Percentiles rank a stretch among this genome's conserved stretches.
Evolutionary conservation across 2,329 filamentous ascomycete genomes (phyloP).

Genomic region (Fusarium xyrophilum): DNA sequence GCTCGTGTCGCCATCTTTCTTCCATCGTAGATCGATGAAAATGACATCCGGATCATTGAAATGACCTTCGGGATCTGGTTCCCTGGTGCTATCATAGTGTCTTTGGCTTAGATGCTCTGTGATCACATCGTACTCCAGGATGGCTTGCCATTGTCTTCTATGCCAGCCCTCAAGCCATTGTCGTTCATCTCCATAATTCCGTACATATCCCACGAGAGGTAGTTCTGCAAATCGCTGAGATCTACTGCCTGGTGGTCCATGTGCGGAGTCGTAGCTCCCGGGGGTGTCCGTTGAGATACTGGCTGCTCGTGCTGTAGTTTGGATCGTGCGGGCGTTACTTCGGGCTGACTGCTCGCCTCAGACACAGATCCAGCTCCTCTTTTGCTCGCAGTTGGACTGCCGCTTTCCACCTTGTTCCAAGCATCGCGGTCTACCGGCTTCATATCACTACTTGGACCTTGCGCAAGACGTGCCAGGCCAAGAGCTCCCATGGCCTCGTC

Average conservation of each 20-base stretch:
- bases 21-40: not conserved
- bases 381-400: conserved; percentile 23
- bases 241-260: conserved; percentile 49
- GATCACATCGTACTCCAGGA: conserved; percentile 41
- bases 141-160: conserved; percentile 45
- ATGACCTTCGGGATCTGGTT: not conserved
- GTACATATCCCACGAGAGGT: conserved; percentile 51
- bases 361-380: conserved; percentile 22
- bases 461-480: conserved; percentile 36
- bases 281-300: conserved; percentile 39
- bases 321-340: conserved; percentile 40
- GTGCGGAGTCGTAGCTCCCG: conserved; percentile 29
- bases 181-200: conserved; percentile 52
- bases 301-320: conserved; percentile 50
- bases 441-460: conserved; percentile 28
- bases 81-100: not conserved
- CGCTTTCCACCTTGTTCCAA: conserved; percentile 22
- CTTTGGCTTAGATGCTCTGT: not conserved
- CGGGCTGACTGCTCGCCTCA: conserved; percentile 21
- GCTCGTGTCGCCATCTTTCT: not conserved
- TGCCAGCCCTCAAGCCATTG: conserved; percentile 46
- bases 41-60: not conserved
- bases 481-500: conserved; percentile 35
- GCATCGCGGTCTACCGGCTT: conserved; percentile 25
- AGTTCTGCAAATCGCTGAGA: conserved; percentile 50